Evolutionary conservation across 768 basidiomycete species (phyloP).

Genomic region (Tulasnella sp.): DNA sequence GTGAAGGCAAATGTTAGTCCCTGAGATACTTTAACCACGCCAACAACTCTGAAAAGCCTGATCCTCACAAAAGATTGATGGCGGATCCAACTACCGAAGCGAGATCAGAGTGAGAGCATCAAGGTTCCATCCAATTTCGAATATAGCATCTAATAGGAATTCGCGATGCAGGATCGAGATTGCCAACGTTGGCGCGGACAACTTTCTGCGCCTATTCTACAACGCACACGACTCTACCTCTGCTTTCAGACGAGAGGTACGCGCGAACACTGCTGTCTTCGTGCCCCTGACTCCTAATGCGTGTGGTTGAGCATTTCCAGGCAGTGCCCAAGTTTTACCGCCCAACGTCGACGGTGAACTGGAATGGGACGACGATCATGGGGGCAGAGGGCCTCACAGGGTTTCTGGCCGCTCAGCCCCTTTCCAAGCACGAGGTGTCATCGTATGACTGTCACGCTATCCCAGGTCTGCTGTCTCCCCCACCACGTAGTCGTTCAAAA

Average conservation of each 20-base stretch:
- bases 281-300: neutral
- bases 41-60: too few relatives aligned
- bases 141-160: neutral
- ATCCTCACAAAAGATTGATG: too few relatives aligned
- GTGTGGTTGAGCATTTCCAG: conserved; percentile 22
- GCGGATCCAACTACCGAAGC: too few relatives aligned
- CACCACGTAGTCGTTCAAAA: neutral
- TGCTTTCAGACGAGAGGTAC: conserved; percentile 30
- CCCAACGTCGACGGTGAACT: conserved; percentile 58
- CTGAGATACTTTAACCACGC: too few relatives aligned
- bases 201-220: conserved; percentile 76
- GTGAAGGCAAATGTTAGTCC: too few relatives aligned
- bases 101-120: too few relatives aligned
- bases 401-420: conserved; percentile 16
- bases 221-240: conserved; percentile 67
- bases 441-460: conserved; percentile 87
- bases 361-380: conserved; percentile 76
- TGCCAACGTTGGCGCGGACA: conserved; percentile 70
- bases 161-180: conserved; percentile 55
- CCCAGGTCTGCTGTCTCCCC: conserved; percentile 39
- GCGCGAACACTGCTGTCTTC: neutral
- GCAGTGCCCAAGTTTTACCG: conserved; percentile 78
- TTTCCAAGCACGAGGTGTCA: conserved; percentile 71
- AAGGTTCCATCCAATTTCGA: neutral
- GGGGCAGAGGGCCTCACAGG: conserved; percentile 49